These are phyloP conservation scores for Kodamaea fukazawae DNA, from an alignment of 805 yeast species.

Conservation along the genomic window DNA sequence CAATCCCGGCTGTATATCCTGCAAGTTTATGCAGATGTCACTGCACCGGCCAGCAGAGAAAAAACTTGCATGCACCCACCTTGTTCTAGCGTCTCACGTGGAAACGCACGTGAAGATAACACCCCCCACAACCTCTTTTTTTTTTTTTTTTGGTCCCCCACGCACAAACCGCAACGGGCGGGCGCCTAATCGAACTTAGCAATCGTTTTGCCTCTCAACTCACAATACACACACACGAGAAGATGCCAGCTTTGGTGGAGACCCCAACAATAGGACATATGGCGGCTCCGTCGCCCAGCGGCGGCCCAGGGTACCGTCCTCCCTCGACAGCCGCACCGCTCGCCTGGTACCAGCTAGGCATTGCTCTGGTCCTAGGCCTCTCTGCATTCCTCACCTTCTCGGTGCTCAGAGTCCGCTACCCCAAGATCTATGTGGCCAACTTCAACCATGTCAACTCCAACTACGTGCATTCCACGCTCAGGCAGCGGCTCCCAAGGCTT, in stretches of 20 bases:
- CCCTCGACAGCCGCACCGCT: slow-evolving; percentile 28
- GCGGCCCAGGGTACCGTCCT: not conserved
- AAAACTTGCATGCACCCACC: too few species aligned
- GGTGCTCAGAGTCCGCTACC: slow-evolving; percentile 66
- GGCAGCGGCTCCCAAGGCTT: slow-evolving; percentile 56
- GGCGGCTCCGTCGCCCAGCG: not conserved
- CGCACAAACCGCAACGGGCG: too few species aligned
- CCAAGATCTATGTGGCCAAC: slow-evolving; percentile 83
- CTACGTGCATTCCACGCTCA: slow-evolving; percentile 41
- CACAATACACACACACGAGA: not conserved
- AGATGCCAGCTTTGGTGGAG: not conserved
- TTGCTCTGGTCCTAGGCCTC: slow-evolving; percentile 68
- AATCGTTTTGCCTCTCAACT: not conserved
- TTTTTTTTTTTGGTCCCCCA: too few species aligned
- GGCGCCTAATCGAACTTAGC: too few species aligned
- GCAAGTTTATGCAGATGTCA: too few species aligned
- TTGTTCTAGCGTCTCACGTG: not conserved
- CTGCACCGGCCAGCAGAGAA: too few species aligned
- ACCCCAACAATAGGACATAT: not conserved
- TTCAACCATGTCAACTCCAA: slow-evolving; percentile 45
- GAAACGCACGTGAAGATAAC: not conserved
- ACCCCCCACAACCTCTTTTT: too few species aligned
- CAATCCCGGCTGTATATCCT: too few species aligned
- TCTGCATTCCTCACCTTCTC: slow-evolving; percentile 70
- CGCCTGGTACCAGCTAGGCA: slow-evolving; percentile 70